phyloP scores from a whole-genome alignment of 176 grass and related monocot species.

The Avena eriantha region DNA sequence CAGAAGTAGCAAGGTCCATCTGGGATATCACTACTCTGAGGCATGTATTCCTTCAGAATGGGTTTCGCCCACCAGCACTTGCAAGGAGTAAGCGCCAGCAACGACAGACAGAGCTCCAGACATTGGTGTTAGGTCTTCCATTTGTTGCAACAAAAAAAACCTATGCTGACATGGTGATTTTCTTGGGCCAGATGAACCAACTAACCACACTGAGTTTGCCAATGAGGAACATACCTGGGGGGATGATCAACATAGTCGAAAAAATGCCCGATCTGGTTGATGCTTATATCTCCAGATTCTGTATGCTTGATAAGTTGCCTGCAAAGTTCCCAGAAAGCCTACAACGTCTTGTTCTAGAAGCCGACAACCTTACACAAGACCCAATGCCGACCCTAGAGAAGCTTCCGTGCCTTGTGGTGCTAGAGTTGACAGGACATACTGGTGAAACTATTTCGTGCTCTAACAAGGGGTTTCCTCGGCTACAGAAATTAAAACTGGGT shows the following conservation, averaged over 20 bases:
- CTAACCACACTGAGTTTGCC: background rate
- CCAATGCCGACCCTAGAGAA: slow-evolving; percentile 18
- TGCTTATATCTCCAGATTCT: background rate
- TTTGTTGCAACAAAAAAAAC: background rate
- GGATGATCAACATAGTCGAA: background rate
- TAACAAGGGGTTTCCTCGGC: background rate
- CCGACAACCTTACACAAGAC: background rate
- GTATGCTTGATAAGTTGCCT: background rate
- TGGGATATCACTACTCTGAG: too few relatives aligned
- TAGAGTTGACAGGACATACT: fast-evolving
- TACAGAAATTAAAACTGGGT: background rate
- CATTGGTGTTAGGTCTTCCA: background rate
- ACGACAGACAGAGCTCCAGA: too few relatives aligned
- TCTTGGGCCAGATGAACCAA: background rate
- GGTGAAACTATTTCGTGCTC: background rate
- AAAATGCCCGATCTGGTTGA: background rate
- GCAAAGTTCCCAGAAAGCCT: background rate
- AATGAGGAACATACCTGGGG: too few relatives aligned
- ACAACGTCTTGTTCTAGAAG: fast-evolving
- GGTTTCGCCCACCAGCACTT: too few relatives aligned
- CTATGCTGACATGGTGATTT: background rate
- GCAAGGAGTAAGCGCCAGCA: too few relatives aligned
- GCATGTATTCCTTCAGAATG: too few relatives aligned
- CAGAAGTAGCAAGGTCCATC: too few relatives aligned
- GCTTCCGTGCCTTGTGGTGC: slow-evolving; percentile 31